These are phyloP conservation scores for Pythium periplocum DNA, from an alignment of 352 stramenopile species.

Conservation along the genomic window DNA sequence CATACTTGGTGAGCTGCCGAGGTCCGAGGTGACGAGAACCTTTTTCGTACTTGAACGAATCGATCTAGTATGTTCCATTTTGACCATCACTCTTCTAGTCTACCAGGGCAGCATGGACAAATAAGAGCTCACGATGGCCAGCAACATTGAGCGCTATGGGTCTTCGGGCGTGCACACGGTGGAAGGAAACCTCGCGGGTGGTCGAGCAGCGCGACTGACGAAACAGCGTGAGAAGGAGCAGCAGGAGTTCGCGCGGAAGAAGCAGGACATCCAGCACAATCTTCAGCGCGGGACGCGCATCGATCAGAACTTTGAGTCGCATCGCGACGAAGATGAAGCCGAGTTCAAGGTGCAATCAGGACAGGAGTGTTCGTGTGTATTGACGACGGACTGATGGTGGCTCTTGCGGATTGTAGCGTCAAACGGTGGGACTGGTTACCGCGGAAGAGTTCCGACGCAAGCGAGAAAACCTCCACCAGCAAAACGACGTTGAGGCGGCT, in stretches of 20 bases:
- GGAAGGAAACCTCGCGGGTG: conserved; percentile 94
- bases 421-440: conserved; percentile 92
- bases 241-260: conserved; percentile 91
- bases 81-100: conserved; percentile 6
- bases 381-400: neutral
- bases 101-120: too few species aligned
- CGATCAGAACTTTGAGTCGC: conserved; percentile 89
- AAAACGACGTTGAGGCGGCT: conserved; percentile 26
- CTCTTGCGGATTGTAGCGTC: conserved; percentile 29
- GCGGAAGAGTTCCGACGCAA: conserved; percentile 91
- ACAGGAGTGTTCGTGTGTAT: neutral
- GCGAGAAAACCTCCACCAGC: conserved; percentile 69
- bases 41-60: conserved; percentile 24
- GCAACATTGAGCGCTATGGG: conserved; percentile 73
- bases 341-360: conserved; percentile 69
- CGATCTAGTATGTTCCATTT: conserved; percentile 1
- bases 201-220: conserved; percentile 85
- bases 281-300: conserved; percentile 81
- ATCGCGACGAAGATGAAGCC: conserved; percentile 71
- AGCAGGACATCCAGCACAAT: conserved; percentile 85
- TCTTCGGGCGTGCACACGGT: conserved; percentile 93
- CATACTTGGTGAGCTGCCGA: conserved; percentile 24
- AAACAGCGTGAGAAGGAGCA: conserved; percentile 92
- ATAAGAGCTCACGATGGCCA: conserved; percentile 26
- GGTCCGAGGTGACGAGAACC: too few species aligned